Conservation (phyloP, 805 yeast species). For the Suhomyces canberraensis region DNA sequence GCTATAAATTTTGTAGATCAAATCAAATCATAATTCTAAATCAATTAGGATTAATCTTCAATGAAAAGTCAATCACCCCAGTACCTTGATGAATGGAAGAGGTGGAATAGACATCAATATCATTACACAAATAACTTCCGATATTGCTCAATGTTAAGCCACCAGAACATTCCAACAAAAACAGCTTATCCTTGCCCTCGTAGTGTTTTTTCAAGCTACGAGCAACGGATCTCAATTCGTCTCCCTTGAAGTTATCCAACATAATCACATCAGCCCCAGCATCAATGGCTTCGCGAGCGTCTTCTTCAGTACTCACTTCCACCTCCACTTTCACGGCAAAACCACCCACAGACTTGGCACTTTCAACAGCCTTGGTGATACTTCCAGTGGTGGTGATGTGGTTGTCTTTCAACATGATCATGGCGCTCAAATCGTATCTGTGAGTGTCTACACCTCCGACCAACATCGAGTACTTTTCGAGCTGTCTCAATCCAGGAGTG, state of each 20-base stretch:
- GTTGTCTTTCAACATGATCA: constrained; percentile 96
- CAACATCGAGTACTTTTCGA: constrained; percentile 91
- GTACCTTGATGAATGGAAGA: constrained; percentile 92
- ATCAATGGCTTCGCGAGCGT: constrained; percentile 86
- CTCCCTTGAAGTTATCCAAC: constrained; percentile 84
- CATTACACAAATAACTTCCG: constrained; percentile 61
- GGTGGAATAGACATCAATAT: constrained; percentile 87
- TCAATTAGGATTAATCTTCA: constrained; percentile 50
- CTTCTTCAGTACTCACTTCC: constrained; percentile 80
- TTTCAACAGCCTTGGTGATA: constrained; percentile 74
- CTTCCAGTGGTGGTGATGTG: constrained; percentile 93
- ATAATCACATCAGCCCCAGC: constrained; percentile 96
- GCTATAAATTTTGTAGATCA: too few relatives aligned
- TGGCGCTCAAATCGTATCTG: constrained; percentile 83
- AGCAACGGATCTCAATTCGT: constrained; percentile 64
- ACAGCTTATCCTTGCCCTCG: constrained; percentile 41
- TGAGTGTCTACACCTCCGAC: constrained; percentile 95
- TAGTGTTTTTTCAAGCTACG: constrained; percentile 55
- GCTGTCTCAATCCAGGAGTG: constrained; percentile 88
- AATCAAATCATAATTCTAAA: too few relatives aligned
- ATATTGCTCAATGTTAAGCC: constrained; percentile 77
- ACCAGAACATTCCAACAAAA: constrained; percentile 86
- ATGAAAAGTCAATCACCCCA: constrained; percentile 75
- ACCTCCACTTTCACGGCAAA: constrained; percentile 89
- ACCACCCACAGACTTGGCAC: constrained; percentile 81